These are phyloP conservation scores for Jatropha multifida DNA, from an alignment of 441 rosid species.

Conservation along the genomic window DNA sequence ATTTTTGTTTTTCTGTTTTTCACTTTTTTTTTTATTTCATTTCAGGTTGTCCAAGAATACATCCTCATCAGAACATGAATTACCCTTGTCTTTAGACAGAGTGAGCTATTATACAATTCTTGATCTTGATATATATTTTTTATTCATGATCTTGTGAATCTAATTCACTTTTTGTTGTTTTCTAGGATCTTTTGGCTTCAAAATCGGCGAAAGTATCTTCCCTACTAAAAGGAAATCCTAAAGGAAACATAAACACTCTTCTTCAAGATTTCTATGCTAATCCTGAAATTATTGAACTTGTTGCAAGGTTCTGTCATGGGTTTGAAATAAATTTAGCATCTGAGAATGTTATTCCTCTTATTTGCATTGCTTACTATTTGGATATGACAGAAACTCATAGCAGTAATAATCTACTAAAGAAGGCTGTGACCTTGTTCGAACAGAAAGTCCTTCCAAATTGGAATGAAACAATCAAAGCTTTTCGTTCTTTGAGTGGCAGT, in stretches of 20 bases:
- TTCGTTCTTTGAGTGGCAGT: conserved; percentile 32
- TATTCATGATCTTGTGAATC: neutral
- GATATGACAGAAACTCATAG: conserved; percentile 69
- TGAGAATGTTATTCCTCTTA: conserved; percentile 61
- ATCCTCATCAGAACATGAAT: conserved; percentile 37
- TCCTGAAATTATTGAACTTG: conserved; percentile 46
- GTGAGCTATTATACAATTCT: conserved; percentile 31
- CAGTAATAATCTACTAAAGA: conserved; percentile 52
- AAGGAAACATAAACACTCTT: conserved; percentile 34
- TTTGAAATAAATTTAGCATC: conserved; percentile 45
- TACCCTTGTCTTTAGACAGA: conserved; percentile 35
- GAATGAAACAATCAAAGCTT: conserved; percentile 67
- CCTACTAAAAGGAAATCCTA: conserved; percentile 38
- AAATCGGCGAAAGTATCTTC: conserved; percentile 61
- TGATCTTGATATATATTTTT: neutral
- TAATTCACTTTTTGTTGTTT: neutral
- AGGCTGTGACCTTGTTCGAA: conserved; percentile 44
- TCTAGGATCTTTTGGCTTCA: conserved; percentile 60
- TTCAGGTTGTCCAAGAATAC: conserved; percentile 44
- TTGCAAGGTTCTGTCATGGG: conserved; percentile 77
- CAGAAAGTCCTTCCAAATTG: conserved; percentile 61
- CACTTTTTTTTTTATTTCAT: neutral
- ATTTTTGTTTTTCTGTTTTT: neutral
- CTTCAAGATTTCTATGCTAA: conserved; percentile 57
- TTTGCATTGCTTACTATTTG: conserved; percentile 55